phyloP scores from a whole-genome alignment of 2,329 filamentous ascomycete species.

The Cladosporium velox region DNA sequence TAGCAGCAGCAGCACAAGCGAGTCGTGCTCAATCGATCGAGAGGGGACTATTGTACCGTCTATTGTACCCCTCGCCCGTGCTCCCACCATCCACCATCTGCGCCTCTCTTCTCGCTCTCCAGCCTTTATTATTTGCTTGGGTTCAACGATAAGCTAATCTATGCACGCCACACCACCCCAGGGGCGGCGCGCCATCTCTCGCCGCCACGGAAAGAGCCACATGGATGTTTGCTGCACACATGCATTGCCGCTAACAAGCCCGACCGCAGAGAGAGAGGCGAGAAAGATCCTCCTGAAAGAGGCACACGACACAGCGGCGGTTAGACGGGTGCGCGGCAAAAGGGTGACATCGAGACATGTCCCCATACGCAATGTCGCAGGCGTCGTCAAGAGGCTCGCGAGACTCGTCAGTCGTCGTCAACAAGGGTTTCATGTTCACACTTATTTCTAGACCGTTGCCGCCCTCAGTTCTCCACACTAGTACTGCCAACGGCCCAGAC shows the following conservation, averaged over 20 bases:
- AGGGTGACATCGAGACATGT: neutral
- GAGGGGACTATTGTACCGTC: neutral
- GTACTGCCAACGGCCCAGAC: slow-evolving; percentile 9
- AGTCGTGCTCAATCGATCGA: neutral
- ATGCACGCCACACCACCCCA: slow-evolving; percentile 7
- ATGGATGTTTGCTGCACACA: neutral
- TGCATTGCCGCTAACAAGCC: neutral
- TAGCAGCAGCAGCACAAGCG: neutral
- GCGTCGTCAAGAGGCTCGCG: slow-evolving; percentile 19
- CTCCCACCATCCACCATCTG: too few species aligned
- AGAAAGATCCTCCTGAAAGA: neutral
- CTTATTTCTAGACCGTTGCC: neutral
- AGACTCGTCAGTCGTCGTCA: slow-evolving; percentile 7
- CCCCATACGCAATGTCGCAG: slow-evolving; percentile 8
- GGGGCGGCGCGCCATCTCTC: neutral
- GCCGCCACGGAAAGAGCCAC: neutral
- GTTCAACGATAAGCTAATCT: neutral
- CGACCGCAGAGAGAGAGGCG: neutral
- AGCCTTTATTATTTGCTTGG: neutral
- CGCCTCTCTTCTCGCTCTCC: neutral
- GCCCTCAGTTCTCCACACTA: slow-evolving; percentile 4
- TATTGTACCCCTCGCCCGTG: neutral
- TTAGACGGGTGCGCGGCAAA: neutral
- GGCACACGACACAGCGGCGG: neutral
- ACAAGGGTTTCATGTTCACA: slow-evolving; percentile 1